phyloP scores from a whole-genome alignment of 371 early-diverging fungal genomes.

The Mucor mucedo region DNA sequence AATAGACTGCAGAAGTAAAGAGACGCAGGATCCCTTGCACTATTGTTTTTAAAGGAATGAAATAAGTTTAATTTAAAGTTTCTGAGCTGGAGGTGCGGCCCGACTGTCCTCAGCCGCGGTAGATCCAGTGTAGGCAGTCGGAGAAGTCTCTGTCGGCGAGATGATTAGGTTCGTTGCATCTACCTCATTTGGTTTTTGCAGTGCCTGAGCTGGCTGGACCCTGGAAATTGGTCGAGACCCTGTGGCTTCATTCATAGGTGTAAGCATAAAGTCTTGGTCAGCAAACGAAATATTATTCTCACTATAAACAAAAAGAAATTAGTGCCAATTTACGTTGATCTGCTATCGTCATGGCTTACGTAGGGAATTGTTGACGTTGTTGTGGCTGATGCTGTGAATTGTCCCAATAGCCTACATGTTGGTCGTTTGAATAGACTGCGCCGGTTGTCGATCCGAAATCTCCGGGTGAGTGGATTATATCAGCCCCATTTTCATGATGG shows the following conservation, averaged over 20 bases:
- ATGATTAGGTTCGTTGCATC: slow-evolving; percentile 1
- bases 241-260: background rate
- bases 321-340: background rate
- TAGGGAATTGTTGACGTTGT: background rate
- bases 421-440: slow-evolving; percentile 2
- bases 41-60: too few species aligned
- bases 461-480: background rate
- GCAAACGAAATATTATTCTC: background rate
- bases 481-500: background rate
- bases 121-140: slow-evolving; percentile 7
- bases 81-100: background rate
- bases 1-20: too few species aligned
- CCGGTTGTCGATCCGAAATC: background rate
- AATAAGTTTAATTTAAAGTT: too few species aligned
- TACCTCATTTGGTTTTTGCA: slow-evolving; percentile 19
- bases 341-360: background rate
- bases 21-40: too few species aligned
- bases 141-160: slow-evolving; percentile 5
- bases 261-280: slow-evolving; percentile 9
- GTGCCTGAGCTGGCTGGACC: background rate
- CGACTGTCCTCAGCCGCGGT: slow-evolving; percentile 1
- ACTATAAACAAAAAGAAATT: background rate
- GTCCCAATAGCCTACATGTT: background rate
- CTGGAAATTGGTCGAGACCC: slow-evolving; percentile 5
- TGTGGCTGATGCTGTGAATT: slow-evolving; percentile 2